Evolutionary conservation across 495 filamentous ascomycete species (phyloP).

Genomic region (Copromyces sp.): DNA sequence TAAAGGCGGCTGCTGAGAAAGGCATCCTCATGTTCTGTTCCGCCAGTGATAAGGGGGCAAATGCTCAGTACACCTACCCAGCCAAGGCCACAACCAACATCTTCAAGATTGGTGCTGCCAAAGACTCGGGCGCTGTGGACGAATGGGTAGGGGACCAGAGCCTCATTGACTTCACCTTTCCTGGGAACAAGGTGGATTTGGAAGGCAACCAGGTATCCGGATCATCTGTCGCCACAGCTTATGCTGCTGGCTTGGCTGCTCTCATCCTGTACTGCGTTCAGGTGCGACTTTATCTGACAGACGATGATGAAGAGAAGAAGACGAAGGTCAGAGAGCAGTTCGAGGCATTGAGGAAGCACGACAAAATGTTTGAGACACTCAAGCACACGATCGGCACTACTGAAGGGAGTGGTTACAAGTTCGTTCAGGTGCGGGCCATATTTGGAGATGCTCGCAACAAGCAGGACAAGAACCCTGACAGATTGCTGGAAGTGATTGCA

Average conservation of each 20-base stretch:
- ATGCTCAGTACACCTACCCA: conserved; percentile 6
- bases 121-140: conserved; percentile 11
- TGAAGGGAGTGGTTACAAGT: conserved; percentile 13
- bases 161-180: conserved; percentile 17
- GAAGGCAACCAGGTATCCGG: conserved; percentile 3
- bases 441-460: conserved; percentile 11
- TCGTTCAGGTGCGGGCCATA: conserved; percentile 16
- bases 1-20: conserved; percentile 6
- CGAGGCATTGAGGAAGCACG: conserved; percentile 14
- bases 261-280: conserved; percentile 20
- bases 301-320: conserved; percentile 1
- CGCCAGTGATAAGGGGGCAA: conserved; percentile 9
- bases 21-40: conserved; percentile 19
- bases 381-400: conserved; percentile 9
- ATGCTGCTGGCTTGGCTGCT: conserved; percentile 19
- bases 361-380: conserved; percentile 19
- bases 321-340: conserved; percentile 9
- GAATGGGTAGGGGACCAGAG: conserved; percentile 14
- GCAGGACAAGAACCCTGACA: conserved; percentile 7
- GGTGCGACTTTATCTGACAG: background rate
- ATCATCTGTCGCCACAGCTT: conserved; percentile 17
- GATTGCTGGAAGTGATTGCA: conserved; percentile 4
- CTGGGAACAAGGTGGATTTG: conserved; percentile 14
- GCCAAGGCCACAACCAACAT: conserved; percentile 7
- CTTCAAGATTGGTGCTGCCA: conserved; percentile 14